Percentiles rank a stretch among this genome's conserved stretches.
Evolutionary conservation across 164 flowering plant genomes (phyloP).

Genomic region (Warburgia ugandensis): DNA sequence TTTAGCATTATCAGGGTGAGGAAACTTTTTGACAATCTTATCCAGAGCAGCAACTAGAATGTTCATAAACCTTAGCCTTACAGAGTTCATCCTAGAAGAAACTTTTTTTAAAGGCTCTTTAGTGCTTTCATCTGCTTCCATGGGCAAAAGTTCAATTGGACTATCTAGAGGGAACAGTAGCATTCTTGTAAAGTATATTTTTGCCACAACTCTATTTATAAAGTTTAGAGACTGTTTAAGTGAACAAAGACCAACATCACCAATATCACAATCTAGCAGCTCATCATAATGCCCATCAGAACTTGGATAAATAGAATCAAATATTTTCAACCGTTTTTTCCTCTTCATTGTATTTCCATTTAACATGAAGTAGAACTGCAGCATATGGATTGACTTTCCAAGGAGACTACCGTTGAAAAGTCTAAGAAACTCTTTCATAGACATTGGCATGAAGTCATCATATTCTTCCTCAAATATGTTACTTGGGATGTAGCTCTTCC

Average conservation of each 20-base stretch:
- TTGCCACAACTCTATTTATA: constrained; percentile 44
- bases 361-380: constrained; percentile 35
- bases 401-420: constrained; percentile 46
- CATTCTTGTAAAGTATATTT: constrained; percentile 43
- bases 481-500: constrained; percentile 55
- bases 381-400: constrained; percentile 53
- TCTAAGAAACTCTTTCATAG: constrained; percentile 41
- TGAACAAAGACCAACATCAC: constrained; percentile 29
- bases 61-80: constrained; percentile 35
- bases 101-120: constrained; percentile 14
- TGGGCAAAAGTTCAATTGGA: constrained; percentile 13
- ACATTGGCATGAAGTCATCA: constrained; percentile 29
- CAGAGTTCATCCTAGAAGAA: constrained; percentile 12
- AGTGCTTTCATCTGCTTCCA: constrained; percentile 17
- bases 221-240: constrained; percentile 36
- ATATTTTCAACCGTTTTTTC: constrained; percentile 44
- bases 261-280: constrained; percentile 41
- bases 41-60: constrained; percentile 48
- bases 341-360: constrained; percentile 23
- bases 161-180: constrained; percentile 41
- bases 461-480: constrained; percentile 38
- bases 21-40: constrained; percentile 38
- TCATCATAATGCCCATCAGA: constrained; percentile 25
- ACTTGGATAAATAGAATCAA: constrained; percentile 35
- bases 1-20: constrained; percentile 21